Evolutionary conservation across 257 asterid species (phyloP).

Genomic region (Ballota nigra): DNA sequence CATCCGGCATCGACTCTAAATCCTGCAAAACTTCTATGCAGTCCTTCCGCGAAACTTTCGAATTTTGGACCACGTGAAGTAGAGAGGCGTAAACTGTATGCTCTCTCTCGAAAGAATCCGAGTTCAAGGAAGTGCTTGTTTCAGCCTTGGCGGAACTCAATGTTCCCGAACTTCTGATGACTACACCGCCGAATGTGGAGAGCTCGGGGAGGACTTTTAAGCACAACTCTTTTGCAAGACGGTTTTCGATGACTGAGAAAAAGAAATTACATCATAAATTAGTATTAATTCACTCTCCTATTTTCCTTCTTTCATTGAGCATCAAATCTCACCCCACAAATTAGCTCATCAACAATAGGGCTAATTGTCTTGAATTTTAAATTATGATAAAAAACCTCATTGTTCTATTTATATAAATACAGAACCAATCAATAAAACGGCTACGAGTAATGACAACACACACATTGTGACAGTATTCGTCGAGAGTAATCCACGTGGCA

Average conservation of each 20-base stretch:
- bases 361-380: too few relatives aligned
- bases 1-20: too few relatives aligned
- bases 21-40: constrained; percentile 36
- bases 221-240: constrained; percentile 61
- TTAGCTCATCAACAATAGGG: not conserved
- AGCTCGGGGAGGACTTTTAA: constrained; percentile 57
- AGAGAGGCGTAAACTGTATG: constrained; percentile 43
- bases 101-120: constrained; percentile 38
- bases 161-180: constrained; percentile 17
- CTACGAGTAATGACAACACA: too few relatives aligned
- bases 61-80: constrained; percentile 32
- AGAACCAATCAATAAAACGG: not conserved
- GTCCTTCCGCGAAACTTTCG: constrained; percentile 35
- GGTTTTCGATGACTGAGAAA: constrained; percentile 58
- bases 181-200: constrained; percentile 33
- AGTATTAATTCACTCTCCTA: not conserved
- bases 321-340: not conserved
- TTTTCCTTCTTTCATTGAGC: not conserved
- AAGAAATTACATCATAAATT: constrained; percentile 21
- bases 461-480: not conserved
- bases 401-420: too few relatives aligned
- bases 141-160: constrained; percentile 12
- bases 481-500: not conserved
- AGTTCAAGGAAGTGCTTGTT: constrained; percentile 26
- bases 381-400: constrained; percentile 1